phyloP scores from a whole-genome alignment of 371 early-diverging fungal species.

The Mortierella sp. region DNA sequence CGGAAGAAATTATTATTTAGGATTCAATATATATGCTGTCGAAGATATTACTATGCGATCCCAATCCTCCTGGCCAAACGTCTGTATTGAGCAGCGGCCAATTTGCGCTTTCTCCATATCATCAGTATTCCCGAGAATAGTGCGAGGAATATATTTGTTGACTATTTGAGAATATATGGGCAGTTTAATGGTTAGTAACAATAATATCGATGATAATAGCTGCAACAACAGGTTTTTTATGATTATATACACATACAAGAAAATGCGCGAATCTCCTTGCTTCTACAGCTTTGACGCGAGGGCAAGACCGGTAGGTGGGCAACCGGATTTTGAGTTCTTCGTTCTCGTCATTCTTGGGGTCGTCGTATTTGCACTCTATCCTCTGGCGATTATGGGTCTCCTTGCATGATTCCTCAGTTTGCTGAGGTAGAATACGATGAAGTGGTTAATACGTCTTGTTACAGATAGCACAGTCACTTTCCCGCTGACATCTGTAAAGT shows the following conservation, averaged over 20 bases:
- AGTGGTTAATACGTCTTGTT: not conserved
- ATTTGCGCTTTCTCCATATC: conserved; percentile 50
- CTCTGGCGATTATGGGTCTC: conserved; percentile 47
- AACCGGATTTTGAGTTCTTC: conserved; percentile 48
- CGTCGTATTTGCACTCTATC: conserved; percentile 48
- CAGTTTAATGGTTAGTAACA: not conserved
- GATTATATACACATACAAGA: conserved; percentile 23
- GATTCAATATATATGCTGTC: not conserved
- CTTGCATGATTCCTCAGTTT: conserved; percentile 35
- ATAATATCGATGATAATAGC: not conserved
- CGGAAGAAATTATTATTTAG: conserved; percentile 9
- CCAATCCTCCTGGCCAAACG: conserved; percentile 55
- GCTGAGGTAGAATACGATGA: not conserved
- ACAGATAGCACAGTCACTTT: not conserved
- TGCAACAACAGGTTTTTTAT: not conserved
- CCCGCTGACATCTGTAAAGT: not conserved
- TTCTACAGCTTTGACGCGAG: conserved; percentile 49
- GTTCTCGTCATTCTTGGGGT: conserved; percentile 46
- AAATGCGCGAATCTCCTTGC: conserved; percentile 51
- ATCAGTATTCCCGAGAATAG: conserved; percentile 42
- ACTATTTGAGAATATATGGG: conserved; percentile 14
- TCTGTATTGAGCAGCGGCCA: conserved; percentile 55
- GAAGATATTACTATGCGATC: conserved; percentile 23
- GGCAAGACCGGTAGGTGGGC: conserved; percentile 38
- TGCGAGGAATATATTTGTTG: conserved; percentile 44